Conservation (phyloP, 331 rosid species). For the Spiraea crenata region DNA sequence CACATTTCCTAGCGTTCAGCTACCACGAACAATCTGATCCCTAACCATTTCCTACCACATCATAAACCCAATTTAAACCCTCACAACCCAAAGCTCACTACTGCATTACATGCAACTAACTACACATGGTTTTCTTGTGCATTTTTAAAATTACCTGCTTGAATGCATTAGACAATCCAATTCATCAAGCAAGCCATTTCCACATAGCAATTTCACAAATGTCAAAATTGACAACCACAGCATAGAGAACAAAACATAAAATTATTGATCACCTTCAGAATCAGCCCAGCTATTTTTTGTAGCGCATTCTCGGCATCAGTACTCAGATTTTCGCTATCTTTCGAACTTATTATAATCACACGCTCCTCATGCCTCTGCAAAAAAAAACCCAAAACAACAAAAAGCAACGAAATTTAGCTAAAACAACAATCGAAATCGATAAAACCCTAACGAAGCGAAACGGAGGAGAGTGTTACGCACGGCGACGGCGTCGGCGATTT, state of each 20-base stretch:
- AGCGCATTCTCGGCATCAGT: conserved; percentile 94
- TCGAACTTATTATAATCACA: conserved; percentile 85
- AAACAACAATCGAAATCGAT: conserved; percentile 1
- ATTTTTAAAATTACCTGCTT: not conserved
- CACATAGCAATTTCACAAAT: not conserved
- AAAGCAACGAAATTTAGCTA: not conserved
- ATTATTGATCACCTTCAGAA: conserved; percentile 54
- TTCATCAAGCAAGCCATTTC: not conserved
- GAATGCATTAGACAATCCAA: not conserved
- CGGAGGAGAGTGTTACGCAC: conserved; percentile 31
- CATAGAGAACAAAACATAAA: not conserved
- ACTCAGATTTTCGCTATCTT: conserved; percentile 55
- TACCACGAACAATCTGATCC: not conserved
- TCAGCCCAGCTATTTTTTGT: conserved; percentile 64
- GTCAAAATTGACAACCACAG: not conserved
- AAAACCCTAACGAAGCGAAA: conserved; percentile 17
- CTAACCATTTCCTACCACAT: not conserved
- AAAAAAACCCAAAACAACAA: not conserved
- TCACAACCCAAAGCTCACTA: not conserved
- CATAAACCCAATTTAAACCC: not conserved
- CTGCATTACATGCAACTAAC: too few species aligned
- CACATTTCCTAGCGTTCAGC: too few species aligned
- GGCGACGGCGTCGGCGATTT: conserved; percentile 80
- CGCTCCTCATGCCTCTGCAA: conserved; percentile 88
- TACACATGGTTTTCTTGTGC: not conserved